phyloP scores from a whole-genome alignment of 2,329 filamentous ascomycete genomes.

The Nemania diffusa region DNA sequence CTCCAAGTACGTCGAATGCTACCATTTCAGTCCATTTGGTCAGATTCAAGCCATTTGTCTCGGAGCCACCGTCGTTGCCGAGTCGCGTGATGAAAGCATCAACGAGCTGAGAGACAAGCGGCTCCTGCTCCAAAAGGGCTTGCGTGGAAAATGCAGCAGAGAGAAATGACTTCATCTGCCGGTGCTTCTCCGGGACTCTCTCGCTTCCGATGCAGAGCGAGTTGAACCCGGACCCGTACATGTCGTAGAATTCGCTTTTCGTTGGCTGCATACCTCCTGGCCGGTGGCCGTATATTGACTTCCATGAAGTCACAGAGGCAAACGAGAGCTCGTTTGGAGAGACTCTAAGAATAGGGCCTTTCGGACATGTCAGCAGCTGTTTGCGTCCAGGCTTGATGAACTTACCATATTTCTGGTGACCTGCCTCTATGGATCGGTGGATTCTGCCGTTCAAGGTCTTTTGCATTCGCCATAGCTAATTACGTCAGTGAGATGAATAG shows the following conservation, averaged over 20 bases:
- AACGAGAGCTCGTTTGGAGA: conserved; percentile 39
- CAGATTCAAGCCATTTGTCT: conserved; percentile 6
- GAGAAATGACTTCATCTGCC: conserved; percentile 3
- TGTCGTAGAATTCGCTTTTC: conserved; percentile 30
- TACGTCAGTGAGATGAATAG: too few species aligned
- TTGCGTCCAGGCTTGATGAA: not conserved
- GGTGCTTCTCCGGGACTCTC: conserved; percentile 25
- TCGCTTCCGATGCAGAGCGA: conserved; percentile 31
- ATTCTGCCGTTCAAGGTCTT: too few species aligned
- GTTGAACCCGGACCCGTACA: conserved; percentile 27
- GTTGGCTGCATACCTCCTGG: not conserved
- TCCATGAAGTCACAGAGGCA: conserved; percentile 28
- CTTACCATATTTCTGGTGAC: conserved; percentile 7
- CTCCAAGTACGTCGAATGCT: conserved; percentile 27
- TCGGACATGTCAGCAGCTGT: not conserved
- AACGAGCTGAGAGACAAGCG: conserved; percentile 10
- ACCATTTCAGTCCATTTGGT: conserved; percentile 21
- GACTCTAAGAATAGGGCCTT: conserved; percentile 35
- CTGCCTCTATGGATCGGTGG: not conserved
- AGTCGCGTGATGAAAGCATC: not conserved
- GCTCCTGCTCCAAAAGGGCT: conserved; percentile 21
- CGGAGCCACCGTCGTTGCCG: not conserved
- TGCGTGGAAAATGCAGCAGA: conserved; percentile 16
- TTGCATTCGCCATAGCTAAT: too few species aligned
- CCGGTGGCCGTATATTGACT: conserved; percentile 36